Conservation (phyloP, 2,329 filamentous ascomycete species). For the Furcasterigmium furcatum region DNA sequence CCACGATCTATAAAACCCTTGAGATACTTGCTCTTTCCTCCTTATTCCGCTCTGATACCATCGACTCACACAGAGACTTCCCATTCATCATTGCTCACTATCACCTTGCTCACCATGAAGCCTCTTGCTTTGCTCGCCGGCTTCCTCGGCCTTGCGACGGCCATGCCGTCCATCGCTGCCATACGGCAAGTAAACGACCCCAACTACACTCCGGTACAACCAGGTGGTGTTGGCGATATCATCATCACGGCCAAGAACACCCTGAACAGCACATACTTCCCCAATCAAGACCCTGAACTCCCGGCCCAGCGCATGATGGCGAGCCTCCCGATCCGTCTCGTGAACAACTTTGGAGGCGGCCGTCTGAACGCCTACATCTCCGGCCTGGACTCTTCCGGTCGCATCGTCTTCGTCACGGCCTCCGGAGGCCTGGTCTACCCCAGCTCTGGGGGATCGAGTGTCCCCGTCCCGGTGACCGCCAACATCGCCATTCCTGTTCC, state of each 20-base stretch:
- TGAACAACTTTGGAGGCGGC: constrained; percentile 38
- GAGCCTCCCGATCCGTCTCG: constrained; percentile 25
- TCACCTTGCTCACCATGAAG: too few species aligned
- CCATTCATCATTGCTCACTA: too few species aligned
- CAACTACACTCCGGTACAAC: too few species aligned
- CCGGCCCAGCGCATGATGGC: constrained; percentile 29
- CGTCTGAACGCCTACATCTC: constrained; percentile 41
- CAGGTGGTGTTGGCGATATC: too few species aligned
- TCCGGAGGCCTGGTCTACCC: constrained; percentile 40
- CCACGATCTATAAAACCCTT: too few species aligned
- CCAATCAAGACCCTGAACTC: constrained; percentile 35
- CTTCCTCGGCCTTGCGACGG: too few species aligned
- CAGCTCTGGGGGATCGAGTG: constrained; percentile 25
- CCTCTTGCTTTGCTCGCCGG: too few species aligned
- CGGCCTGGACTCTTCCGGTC: constrained; percentile 33
- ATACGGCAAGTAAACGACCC: too few species aligned
- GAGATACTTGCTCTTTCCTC: too few species aligned
- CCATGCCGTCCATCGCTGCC: too few species aligned
- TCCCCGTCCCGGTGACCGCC: constrained; percentile 31
- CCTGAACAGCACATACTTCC: constrained; percentile 37
- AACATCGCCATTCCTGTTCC: constrained; percentile 41
- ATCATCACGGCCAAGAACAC: constrained; percentile 35
- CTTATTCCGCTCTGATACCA: too few species aligned
- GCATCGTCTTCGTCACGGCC: constrained; percentile 38
- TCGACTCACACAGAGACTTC: too few species aligned